A percentile compares a stretch with the other conserved stretches of the same genome.
Conservation (phyloP, 164 flowering plant genomes). For the Pachysandra terminalis region DNA sequence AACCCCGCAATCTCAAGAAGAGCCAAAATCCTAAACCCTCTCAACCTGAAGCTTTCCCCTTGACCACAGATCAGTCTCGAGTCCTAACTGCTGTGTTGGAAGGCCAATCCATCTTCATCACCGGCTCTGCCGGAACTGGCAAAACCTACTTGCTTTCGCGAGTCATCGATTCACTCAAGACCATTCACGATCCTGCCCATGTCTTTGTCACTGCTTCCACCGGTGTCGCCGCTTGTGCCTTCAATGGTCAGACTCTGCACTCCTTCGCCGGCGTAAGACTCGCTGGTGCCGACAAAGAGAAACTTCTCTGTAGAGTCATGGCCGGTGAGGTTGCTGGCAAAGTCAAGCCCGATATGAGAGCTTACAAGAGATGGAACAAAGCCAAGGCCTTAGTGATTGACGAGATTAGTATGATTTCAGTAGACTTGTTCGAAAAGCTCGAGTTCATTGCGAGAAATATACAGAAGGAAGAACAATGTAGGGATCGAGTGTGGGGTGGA, state of each 20-base stretch:
- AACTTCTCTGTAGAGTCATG: slow-evolving; percentile 20
- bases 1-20: too few relatives aligned
- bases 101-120: slow-evolving; percentile 54
- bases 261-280: slow-evolving; percentile 61
- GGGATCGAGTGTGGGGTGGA: slow-evolving; percentile 51
- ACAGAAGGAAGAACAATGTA: background rate
- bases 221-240: slow-evolving; percentile 62
- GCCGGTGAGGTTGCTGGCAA: too few relatives aligned
- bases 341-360: slow-evolving; percentile 19
- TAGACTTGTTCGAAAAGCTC: slow-evolving; percentile 38
- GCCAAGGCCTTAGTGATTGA: slow-evolving; percentile 55
- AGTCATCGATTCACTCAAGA: slow-evolving; percentile 24
- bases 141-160: slow-evolving; percentile 38
- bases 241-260: slow-evolving; percentile 57
- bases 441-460: slow-evolving; percentile 40
- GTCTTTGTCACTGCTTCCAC: slow-evolving; percentile 63
- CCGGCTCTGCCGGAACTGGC: slow-evolving; percentile 66
- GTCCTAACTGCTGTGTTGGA: slow-evolving; percentile 28
- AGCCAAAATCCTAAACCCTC: too few relatives aligned
- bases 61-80: slow-evolving; percentile 34
- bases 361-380: slow-evolving; percentile 38
- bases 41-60: slow-evolving; percentile 13
- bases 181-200: slow-evolving; percentile 19
- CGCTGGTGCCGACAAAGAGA: slow-evolving; percentile 12
- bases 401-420: slow-evolving; percentile 61